Evolutionary conservation across 108 stramenopile species (phyloP).

Genomic region (Skeletonema marinoi): DNA sequence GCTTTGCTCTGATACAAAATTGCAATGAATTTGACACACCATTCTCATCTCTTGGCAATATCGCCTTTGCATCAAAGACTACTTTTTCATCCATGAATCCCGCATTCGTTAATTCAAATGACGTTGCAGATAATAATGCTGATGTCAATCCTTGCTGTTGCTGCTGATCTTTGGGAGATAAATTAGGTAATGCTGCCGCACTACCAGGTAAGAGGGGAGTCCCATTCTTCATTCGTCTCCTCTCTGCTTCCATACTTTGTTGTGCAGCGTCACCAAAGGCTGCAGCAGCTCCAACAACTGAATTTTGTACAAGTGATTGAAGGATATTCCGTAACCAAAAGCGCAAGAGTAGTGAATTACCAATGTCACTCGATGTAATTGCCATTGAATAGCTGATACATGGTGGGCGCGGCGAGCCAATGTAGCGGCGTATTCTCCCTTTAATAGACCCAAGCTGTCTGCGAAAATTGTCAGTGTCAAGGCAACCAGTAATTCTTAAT

Average conservation of each 20-base stretch:
- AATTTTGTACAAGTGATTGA: slow-evolving; percentile 13
- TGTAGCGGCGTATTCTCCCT: not conserved
- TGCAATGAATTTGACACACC: not conserved
- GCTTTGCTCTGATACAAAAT: slow-evolving; percentile 13
- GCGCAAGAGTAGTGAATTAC: not conserved
- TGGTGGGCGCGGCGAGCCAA: not conserved
- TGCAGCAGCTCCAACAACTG: slow-evolving; percentile 14
- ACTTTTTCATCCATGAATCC: not conserved
- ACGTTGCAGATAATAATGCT: slow-evolving; percentile 11
- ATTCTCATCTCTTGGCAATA: not conserved
- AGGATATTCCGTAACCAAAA: slow-evolving; percentile 8
- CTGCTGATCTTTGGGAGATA: not conserved
- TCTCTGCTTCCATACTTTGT: not conserved
- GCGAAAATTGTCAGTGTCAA: not conserved
- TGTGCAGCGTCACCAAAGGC: slow-evolving; percentile 1
- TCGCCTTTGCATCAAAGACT: slow-evolving; percentile 2
- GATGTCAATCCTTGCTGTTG: not conserved
- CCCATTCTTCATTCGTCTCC: not conserved
- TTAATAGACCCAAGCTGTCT: slow-evolving; percentile 1
- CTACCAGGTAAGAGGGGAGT: slow-evolving; percentile 1
- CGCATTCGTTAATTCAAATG: not conserved
- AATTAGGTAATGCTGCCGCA: not conserved
- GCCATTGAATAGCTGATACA: not conserved
- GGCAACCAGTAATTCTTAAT: not conserved
- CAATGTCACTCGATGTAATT: not conserved